Conservation (phyloP, 2,329 filamentous ascomycete genomes). For the Nothophoma quercina region DNA sequence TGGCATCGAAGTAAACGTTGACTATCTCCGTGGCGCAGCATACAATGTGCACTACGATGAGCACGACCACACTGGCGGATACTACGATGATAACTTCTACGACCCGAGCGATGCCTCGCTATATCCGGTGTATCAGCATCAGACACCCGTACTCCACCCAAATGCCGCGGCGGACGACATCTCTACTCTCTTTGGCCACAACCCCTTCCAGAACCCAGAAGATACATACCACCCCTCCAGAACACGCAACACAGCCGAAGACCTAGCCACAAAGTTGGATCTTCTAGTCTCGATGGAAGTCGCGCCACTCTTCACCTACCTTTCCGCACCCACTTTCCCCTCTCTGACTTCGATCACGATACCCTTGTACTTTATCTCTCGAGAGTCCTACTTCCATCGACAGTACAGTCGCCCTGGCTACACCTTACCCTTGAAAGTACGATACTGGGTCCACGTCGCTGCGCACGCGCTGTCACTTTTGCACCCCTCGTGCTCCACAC, state of each 20-base stretch:
- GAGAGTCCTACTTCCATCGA: slow-evolving; percentile 32
- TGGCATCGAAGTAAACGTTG: slow-evolving; percentile 34
- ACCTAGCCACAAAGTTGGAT: slow-evolving; percentile 39
- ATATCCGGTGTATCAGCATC: slow-evolving; percentile 36
- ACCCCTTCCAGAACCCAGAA: slow-evolving; percentile 43
- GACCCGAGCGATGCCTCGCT: slow-evolving; percentile 32
- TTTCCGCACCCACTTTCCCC: slow-evolving; percentile 34
- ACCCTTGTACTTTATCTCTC: slow-evolving; percentile 45
- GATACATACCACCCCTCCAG: slow-evolving; percentile 23
- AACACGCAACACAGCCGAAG: slow-evolving; percentile 27
- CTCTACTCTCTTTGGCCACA: slow-evolving; percentile 41
- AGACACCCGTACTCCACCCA: slow-evolving; percentile 4
- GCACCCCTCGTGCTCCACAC: background rate
- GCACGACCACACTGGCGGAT: slow-evolving; percentile 43
- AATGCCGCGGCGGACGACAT: slow-evolving; percentile 30
- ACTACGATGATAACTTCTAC: slow-evolving; percentile 49
- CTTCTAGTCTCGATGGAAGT: slow-evolving; percentile 45
- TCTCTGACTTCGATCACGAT: slow-evolving; percentile 39
- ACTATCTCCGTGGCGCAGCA: slow-evolving; percentile 37
- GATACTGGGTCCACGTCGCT: slow-evolving; percentile 44
- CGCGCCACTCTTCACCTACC: slow-evolving; percentile 43
- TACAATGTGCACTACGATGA: slow-evolving; percentile 42
- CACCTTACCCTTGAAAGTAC: slow-evolving; percentile 39
- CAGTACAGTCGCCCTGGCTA: slow-evolving; percentile 30
- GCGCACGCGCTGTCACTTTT: slow-evolving; percentile 42